Evolutionary conservation across 352 stramenopile species (phyloP).

Genomic region (Phytophthora brassicae): DNA sequence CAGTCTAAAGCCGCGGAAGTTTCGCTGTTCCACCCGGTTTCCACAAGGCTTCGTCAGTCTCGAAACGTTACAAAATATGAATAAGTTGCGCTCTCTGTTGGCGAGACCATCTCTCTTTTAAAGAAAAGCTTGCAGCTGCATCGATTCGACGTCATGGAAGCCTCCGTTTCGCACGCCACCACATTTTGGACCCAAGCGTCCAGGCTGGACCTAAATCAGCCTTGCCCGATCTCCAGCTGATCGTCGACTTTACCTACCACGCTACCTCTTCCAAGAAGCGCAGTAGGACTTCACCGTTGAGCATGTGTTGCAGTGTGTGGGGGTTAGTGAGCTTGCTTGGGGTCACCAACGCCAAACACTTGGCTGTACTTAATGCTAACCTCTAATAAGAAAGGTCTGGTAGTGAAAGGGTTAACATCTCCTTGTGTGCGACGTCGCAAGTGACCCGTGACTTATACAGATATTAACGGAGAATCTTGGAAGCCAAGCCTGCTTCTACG

Average conservation of each 20-base stretch:
- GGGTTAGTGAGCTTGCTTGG: no score
- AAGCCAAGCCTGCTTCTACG: constrained; percentile 17
- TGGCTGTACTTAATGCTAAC: no score
- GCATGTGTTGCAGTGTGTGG: no score
- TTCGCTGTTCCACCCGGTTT: constrained; percentile 21
- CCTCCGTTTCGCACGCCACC: constrained; percentile 37
- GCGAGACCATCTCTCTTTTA: neutral
- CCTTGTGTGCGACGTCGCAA: no score
- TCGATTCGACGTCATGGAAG: constrained; percentile 18
- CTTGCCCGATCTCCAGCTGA: constrained; percentile 29
- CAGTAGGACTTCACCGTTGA: constrained; percentile 18
- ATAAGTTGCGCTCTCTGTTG: constrained; percentile 8
- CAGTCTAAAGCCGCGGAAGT: constrained; percentile 5
- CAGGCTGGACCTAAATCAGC: constrained; percentile 38
- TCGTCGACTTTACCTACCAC: constrained; percentile 31
- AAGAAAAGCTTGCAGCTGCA: constrained; percentile 9
- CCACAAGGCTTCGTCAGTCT: neutral
- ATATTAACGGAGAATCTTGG: no score
- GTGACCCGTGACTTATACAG: constrained; percentile 11
- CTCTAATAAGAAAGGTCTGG: no score
- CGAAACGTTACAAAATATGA: constrained; percentile 15
- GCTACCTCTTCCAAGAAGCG: constrained; percentile 20
- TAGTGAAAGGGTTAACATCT: no score
- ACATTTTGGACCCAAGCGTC: constrained; percentile 22
- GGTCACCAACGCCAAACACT: no score